Conservation (phyloP, 352 stramenopile species). For the Proteromonas lacertae region DNA sequence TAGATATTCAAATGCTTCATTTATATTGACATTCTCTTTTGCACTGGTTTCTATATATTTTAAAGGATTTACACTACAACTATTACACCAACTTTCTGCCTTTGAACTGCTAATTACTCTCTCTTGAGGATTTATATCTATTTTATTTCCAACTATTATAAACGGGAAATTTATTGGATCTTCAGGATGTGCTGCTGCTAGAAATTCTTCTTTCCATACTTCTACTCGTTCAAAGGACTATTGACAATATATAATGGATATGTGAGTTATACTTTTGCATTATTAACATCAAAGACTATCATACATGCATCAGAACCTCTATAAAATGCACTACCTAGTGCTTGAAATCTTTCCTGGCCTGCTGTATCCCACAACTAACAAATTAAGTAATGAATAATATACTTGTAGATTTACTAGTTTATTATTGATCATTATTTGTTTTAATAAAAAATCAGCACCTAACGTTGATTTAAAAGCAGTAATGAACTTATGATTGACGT, state of each 20-base stretch:
- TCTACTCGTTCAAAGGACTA: slow-evolving; percentile 84
- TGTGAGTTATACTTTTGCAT: no score
- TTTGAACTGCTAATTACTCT: slow-evolving; percentile 15
- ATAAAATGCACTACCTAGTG: slow-evolving; percentile 87
- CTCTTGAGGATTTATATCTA: slow-evolving; percentile 61
- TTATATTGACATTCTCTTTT: slow-evolving; percentile 77
- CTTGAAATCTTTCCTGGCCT: slow-evolving; percentile 95
- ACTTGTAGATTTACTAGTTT: slow-evolving; percentile 74
- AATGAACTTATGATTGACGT: slow-evolving; percentile 88
- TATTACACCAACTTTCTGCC: slow-evolving; percentile 8
- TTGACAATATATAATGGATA: no score
- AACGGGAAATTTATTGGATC: slow-evolving; percentile 78
- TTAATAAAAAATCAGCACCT: slow-evolving; percentile 87
- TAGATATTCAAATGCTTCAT: slow-evolving; percentile 85
- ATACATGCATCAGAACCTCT: slow-evolving; percentile 81
- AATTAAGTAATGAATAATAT: background rate
- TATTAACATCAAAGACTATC: slow-evolving; percentile 94
- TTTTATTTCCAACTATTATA: slow-evolving; percentile 91
- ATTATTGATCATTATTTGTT: slow-evolving; percentile 72
- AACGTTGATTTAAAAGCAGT: slow-evolving; percentile 97
- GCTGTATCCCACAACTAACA: slow-evolving; percentile 97
- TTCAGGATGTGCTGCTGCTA: slow-evolving; percentile 29
- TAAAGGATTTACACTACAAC: slow-evolving; percentile 23
- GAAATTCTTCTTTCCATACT: slow-evolving; percentile 83
- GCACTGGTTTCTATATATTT: slow-evolving; percentile 88